Evolutionary conservation across 257 asterid genomes (phyloP).

Genomic region (Scutellaria galericulata): DNA sequence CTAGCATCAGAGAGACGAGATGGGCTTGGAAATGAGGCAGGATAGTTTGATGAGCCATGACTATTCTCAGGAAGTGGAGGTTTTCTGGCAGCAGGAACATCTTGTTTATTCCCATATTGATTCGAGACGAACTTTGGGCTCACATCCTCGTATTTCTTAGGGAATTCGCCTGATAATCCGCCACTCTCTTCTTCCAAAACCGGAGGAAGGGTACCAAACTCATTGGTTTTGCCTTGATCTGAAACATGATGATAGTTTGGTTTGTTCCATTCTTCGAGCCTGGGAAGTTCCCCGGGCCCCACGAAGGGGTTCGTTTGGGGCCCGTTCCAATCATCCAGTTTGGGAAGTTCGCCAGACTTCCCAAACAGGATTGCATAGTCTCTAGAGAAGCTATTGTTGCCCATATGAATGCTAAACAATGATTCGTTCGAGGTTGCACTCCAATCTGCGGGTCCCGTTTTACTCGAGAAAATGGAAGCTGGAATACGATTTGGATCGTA

Average conservation of each 20-base stretch:
- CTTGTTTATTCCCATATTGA: slow-evolving; percentile 18
- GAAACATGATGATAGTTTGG: slow-evolving; percentile 13
- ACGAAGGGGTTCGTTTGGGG: slow-evolving; percentile 32
- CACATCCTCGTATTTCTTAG: slow-evolving; percentile 35
- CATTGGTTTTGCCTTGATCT: slow-evolving; percentile 39
- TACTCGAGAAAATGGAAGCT: slow-evolving; percentile 54
- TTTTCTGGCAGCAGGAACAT: slow-evolving; percentile 19
- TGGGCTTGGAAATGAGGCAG: slow-evolving; percentile 39
- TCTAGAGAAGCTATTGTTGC: slow-evolving; percentile 74
- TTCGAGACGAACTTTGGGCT: slow-evolving; percentile 27
- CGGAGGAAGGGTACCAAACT: slow-evolving; percentile 54
- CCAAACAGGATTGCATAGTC: slow-evolving; percentile 50
- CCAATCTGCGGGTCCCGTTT: slow-evolving; percentile 64
- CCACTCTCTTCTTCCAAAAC: slow-evolving; percentile 52
- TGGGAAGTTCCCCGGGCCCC: slow-evolving; percentile 57
- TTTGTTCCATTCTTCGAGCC: slow-evolving; percentile 57
- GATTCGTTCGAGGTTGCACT: slow-evolving; percentile 82
- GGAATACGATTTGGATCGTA: slow-evolving; percentile 91
- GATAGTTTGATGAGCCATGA: background rate
- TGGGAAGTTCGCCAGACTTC: slow-evolving; percentile 55
- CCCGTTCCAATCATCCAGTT: slow-evolving; percentile 48
- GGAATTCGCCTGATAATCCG: slow-evolving; percentile 25
- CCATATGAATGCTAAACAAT: slow-evolving; percentile 85
- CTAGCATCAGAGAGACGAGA: slow-evolving; percentile 62
- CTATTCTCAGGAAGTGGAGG: slow-evolving; percentile 13